Percentiles rank a stretch among this genome's conserved stretches.
Evolutionary conservation across 108 stramenopile species (phyloP).

Genomic region (Cyclostephanos invisitatus): DNA sequence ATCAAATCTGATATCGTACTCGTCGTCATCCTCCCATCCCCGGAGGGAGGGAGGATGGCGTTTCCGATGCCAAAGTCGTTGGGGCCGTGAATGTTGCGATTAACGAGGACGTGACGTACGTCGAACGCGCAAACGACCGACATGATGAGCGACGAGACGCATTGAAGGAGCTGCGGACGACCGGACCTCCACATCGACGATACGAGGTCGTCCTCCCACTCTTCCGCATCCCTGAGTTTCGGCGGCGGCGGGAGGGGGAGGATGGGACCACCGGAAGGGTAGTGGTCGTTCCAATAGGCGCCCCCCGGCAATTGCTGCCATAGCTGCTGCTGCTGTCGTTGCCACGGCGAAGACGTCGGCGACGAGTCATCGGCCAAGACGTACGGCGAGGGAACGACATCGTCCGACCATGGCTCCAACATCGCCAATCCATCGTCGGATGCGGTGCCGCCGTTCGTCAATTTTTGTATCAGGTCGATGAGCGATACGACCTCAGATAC

Average conservation of each 20-base stretch:
- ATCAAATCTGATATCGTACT: slow-evolving; percentile 27
- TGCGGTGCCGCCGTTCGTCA: slow-evolving; percentile 54
- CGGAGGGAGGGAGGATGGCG: slow-evolving; percentile 53
- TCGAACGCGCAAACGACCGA: slow-evolving; percentile 70
- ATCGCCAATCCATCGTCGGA: slow-evolving; percentile 43
- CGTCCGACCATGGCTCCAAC: slow-evolving; percentile 60
- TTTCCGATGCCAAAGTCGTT: slow-evolving; percentile 73
- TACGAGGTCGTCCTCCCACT: slow-evolving; percentile 74
- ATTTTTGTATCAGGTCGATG: slow-evolving; percentile 67
- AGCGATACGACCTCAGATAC: slow-evolving; percentile 57
- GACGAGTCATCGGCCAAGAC: slow-evolving; percentile 16
- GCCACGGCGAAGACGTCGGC: slow-evolving; percentile 13
- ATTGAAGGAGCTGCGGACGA: slow-evolving; percentile 62
- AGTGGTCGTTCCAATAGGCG: slow-evolving; percentile 14
- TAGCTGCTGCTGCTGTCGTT: slow-evolving; percentile 14
- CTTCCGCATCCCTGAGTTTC: slow-evolving; percentile 53
- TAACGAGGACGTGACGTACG: slow-evolving; percentile 52
- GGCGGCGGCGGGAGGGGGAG: slow-evolving; percentile 8
- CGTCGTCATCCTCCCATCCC: slow-evolving; percentile 6
- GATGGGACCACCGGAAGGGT: background rate
- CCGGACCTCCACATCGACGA: slow-evolving; percentile 51
- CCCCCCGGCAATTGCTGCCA: slow-evolving; percentile 19
- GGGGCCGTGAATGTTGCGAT: slow-evolving; percentile 58
- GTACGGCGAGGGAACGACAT: slow-evolving; percentile 64
- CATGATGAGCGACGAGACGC: slow-evolving; percentile 56